phyloP scores from a whole-genome alignment of 2,329 filamentous ascomycete genomes.

The Trichoderma pleuroti region DNA sequence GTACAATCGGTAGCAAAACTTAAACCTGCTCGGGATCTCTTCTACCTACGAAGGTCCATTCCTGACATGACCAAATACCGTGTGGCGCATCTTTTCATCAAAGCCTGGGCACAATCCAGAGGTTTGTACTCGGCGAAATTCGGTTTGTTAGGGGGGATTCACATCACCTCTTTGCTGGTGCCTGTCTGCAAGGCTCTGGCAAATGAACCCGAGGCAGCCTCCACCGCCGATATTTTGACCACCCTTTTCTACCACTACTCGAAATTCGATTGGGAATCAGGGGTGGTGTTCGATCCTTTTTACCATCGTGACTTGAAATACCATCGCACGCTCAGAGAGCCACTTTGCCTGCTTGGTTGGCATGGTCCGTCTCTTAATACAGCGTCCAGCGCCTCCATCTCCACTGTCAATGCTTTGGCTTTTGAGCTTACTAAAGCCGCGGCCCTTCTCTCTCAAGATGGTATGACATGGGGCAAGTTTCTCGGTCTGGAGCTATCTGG shows the following conservation, averaged over 20 bases:
- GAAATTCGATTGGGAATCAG: constrained; percentile 53
- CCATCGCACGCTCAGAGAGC: constrained; percentile 53
- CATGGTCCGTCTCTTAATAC: constrained; percentile 61
- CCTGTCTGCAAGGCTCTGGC: constrained; percentile 56
- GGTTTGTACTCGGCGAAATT: constrained; percentile 64
- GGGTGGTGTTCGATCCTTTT: constrained; percentile 57
- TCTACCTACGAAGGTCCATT: constrained; percentile 57
- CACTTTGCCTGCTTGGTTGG: constrained; percentile 61
- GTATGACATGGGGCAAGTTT: constrained; percentile 43
- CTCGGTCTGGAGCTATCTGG: constrained; percentile 25
- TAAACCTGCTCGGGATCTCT: constrained; percentile 61
- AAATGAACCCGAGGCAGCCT: constrained; percentile 34
- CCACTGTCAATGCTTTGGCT: constrained; percentile 50
- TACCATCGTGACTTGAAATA: constrained; percentile 54
- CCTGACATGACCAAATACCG: constrained; percentile 58
- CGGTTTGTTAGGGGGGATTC: constrained; percentile 62
- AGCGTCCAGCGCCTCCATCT: constrained; percentile 49
- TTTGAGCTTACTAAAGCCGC: constrained; percentile 50
- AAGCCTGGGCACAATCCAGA: constrained; percentile 57
- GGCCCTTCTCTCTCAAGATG: constrained; percentile 35
- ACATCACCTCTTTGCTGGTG: constrained; percentile 60
- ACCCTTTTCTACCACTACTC: constrained; percentile 65
- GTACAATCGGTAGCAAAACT: constrained; percentile 57
- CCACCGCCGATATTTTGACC: constrained; percentile 49
- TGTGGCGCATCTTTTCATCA: constrained; percentile 56